phyloP scores from a whole-genome alignment of 257 asterid genomes.

The Salvia miltiorrhiza region DNA sequence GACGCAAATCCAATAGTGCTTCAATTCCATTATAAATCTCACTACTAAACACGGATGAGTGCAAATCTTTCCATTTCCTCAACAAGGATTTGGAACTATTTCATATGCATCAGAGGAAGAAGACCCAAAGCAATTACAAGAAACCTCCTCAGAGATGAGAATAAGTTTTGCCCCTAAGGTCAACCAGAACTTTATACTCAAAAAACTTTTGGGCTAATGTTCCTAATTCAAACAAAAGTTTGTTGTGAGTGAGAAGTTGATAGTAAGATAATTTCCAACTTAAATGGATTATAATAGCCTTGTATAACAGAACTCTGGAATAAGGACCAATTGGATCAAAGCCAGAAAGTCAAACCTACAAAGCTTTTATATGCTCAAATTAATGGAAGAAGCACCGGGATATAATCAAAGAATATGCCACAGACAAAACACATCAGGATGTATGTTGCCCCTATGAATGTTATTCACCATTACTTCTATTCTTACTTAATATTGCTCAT shows the following conservation, averaged over 20 bases:
- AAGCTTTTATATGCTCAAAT: background rate
- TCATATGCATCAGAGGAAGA: slow-evolving; percentile 5
- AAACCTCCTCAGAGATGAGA: slow-evolving; percentile 8
- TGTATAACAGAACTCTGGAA: too few species aligned
- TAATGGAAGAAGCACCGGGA: background rate
- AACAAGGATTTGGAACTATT: slow-evolving; percentile 9
- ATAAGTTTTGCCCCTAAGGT: too few species aligned
- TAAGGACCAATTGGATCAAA: too few species aligned
- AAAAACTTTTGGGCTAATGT: background rate
- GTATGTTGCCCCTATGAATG: background rate
- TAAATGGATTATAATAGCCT: too few species aligned
- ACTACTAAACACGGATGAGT: slow-evolving; percentile 40
- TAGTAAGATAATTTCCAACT: background rate
- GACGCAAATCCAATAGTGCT: slow-evolving; percentile 74
- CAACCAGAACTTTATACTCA: background rate
- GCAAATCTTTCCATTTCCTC: slow-evolving; percentile 19
- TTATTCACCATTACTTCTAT: background rate
- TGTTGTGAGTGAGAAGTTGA: background rate
- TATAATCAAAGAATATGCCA: background rate
- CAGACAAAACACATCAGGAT: slow-evolving; percentile 12
- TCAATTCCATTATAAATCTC: slow-evolving; percentile 45
- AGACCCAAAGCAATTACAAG: background rate
- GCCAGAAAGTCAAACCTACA: too few species aligned
- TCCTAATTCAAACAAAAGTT: background rate
- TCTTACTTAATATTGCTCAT: slow-evolving; percentile 1